Evolutionary conservation across 2,329 filamentous ascomycete genomes (phyloP).

Genomic region (Nothophaeocryptopus gaeumannii): DNA sequence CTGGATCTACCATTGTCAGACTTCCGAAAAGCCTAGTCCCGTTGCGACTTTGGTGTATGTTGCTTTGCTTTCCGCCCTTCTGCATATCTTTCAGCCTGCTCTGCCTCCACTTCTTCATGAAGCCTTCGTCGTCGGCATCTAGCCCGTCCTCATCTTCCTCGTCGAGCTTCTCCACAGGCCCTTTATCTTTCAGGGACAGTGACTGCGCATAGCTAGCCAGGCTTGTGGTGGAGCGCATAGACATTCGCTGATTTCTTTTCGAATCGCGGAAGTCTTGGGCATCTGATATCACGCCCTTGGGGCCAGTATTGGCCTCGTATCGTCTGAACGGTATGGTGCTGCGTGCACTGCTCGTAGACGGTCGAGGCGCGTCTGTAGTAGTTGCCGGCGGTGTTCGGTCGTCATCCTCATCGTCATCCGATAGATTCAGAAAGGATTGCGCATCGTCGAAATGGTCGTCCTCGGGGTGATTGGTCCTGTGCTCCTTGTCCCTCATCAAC

Average conservation of each 20-base stretch:
- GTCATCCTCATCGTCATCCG: slow-evolving; percentile 42
- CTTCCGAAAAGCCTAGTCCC: slow-evolving; percentile 72
- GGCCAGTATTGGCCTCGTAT: slow-evolving; percentile 70
- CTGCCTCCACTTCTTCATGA: slow-evolving; percentile 83
- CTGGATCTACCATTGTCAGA: slow-evolving; percentile 79
- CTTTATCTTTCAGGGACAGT: slow-evolving; percentile 13
- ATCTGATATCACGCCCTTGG: slow-evolving; percentile 84
- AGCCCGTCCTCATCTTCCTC: slow-evolving; percentile 55
- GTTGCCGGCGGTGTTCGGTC: slow-evolving; percentile 54
- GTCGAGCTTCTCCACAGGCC: slow-evolving; percentile 23
- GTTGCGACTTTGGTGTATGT: slow-evolving; percentile 44
- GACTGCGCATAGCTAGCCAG: slow-evolving; percentile 18
- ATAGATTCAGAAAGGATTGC: slow-evolving; percentile 36
- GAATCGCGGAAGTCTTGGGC: slow-evolving; percentile 64
- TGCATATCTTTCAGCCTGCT: slow-evolving; percentile 71
- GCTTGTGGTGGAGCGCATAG: slow-evolving; percentile 25
- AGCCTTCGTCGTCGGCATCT: slow-evolving; percentile 71
- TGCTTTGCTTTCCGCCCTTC: slow-evolving; percentile 61
- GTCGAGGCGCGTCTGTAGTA: slow-evolving; percentile 44
- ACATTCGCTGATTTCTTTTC: slow-evolving; percentile 29
- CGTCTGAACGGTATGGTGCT: slow-evolving; percentile 58
- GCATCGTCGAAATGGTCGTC: slow-evolving; percentile 47
- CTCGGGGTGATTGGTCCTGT: slow-evolving; percentile 46
- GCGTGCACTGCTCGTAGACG: slow-evolving; percentile 43
- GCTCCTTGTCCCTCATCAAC: slow-evolving; percentile 48